Evolutionary conservation across 106 monocot genomes (phyloP), one percentile per base, ranked within the genome.

Genomic region (Acorus calamus): DNA sequence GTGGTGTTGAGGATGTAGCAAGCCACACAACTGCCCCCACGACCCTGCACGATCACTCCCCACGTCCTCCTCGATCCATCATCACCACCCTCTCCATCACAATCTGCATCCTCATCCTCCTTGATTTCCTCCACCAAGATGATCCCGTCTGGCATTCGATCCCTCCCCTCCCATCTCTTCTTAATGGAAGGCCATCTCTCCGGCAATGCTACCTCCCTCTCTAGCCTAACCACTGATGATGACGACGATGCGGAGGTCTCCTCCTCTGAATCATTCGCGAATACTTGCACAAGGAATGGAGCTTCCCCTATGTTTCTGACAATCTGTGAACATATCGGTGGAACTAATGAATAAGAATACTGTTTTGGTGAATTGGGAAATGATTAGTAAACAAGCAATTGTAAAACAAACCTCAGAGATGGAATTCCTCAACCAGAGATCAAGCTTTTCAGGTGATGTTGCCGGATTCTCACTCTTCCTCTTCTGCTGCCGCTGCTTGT

Each of bases 1-100:
- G 74, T 79, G 2, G 93, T 93, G 55, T 80, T 69, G 11, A 93
- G 83, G 6, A 93, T 75, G 69, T 89, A 93, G 66, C 88, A 89
- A 0, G 85, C 68, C 6, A 74, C 69, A 61, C 77, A 72, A 3
- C 83, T 81, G 66, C 67, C 62, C 44, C 88, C 83, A 41, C 81
- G 51, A n/a, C 85, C 89, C 53, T 93, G 93, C 5, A 86, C 76
- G 4, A 86, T 66, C 44, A 93, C 13, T 0, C 93, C 93, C 85
- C 82, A 88, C 52, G 70, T 75, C 74, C 64, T 78, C 11, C 11
- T 42, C 1, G 5, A 56, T 9, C 5, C 13, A 2, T 12, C 53
- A 2, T 11, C 14, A 8, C 43, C 55, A 7, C 42, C 6, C 5
- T 6, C 4, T 6, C 42, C 62, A 3, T 69, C 61, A 6, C 7